Base-by-base conservation (phyloP, 225 moss, liverwort and hornwort genomes). In the Physcomitrium patens region DNA sequence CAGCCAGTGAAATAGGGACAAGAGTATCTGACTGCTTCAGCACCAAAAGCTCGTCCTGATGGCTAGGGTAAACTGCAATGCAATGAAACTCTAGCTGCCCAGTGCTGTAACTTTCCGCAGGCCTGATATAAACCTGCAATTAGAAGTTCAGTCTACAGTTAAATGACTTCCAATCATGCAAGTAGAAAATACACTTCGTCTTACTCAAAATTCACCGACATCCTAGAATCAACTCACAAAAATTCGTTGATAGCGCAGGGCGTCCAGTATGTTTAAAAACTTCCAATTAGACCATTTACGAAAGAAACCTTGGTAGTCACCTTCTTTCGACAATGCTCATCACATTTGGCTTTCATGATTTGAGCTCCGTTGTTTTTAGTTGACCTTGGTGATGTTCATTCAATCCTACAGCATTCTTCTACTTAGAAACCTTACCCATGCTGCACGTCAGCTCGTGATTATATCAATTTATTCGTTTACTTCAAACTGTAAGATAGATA, bases 61-160 rank as follows among this genome's bases (percentile, higher is more conserved):
- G 80, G 75, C 78, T 82, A 59, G 91, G 88, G 79, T 89, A 88
- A 70, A 84, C 80, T 66, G 92, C 89, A 76, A 91, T 84, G 51
- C 89, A 86, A 69, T 92, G 89, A 79, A 95, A 95, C 75, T 95
- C 95, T 80, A 95, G 79, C 71, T 92, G 83, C 59, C 95, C 92
- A 18, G 91, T 88, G 55, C 92, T 87, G 81, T 95, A 95, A 79
- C 95, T 92, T 83, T 92, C 92, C 50, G 88, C 95, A 67, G 95
- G 92, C 68, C 95, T 86, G 44, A 92, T 82, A 60, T 90, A 95
- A 47, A 95, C 86, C 95, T 95, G 89, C 79, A 84, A 70, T 65
- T 54, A 37, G 26, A 42, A 17, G 56, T 70, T 52, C 44, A 49
- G 3, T 49, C 48, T 49, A 1, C 48, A 11, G 8, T 19, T 55